phyloP scores from a whole-genome alignment of 306 rosid genomes.

The Cucurbita moschata region DNA sequence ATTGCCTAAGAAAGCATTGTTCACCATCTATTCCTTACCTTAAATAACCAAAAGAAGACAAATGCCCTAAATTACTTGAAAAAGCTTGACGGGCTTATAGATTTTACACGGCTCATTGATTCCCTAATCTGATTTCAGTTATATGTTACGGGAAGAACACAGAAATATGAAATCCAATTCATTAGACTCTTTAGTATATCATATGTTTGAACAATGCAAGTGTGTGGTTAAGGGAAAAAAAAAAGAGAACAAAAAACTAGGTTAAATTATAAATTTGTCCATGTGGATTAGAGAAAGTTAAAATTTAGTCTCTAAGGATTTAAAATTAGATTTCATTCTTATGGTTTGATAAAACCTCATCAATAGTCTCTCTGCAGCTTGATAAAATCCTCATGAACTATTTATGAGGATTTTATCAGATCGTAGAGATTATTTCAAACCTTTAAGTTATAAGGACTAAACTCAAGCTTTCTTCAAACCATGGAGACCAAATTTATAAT shows the following conservation, averaged over 20 bases:
- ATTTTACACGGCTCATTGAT: not conserved
- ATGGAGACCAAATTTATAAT: too few relatives aligned
- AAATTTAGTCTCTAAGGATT: too few relatives aligned
- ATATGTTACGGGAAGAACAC: not conserved
- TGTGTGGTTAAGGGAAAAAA: not conserved
- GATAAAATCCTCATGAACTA: too few relatives aligned
- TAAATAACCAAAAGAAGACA: not conserved
- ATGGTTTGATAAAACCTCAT: too few relatives aligned
- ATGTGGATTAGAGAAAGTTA: too few relatives aligned
- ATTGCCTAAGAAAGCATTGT: not conserved
- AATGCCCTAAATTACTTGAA: not conserved
- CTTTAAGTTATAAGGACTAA: too few relatives aligned
- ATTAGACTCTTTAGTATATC: not conserved
- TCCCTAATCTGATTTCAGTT: not conserved
- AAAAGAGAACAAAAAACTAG: not conserved
- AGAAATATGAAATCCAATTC: not conserved
- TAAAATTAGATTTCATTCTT: too few relatives aligned
- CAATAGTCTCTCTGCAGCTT: too few relatives aligned
- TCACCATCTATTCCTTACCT: not conserved
- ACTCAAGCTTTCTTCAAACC: too few relatives aligned
- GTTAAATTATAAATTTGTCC: too few relatives aligned
- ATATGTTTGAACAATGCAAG: not conserved
- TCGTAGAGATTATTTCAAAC: too few relatives aligned
- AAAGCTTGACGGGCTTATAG: not conserved
- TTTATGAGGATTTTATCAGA: too few relatives aligned